A percentile compares a stretch with the other conserved stretches of the same genome.
These are phyloP conservation scores for Chaetomidium leptoderma DNA, from an alignment of 495 filamentous ascomycete species.

Conservation along the genomic window DNA sequence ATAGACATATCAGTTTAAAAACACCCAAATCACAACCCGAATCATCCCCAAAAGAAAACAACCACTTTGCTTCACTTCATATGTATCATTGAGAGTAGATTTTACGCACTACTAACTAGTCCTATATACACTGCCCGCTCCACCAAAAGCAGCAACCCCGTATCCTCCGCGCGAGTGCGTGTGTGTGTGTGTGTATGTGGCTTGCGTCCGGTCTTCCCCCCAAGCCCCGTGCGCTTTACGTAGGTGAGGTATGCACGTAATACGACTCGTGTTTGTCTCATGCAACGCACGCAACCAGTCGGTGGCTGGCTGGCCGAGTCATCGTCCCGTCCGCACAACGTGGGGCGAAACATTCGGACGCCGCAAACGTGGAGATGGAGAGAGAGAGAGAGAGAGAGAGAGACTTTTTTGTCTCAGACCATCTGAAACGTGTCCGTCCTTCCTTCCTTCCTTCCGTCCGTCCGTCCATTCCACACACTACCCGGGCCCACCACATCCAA, in stretches of 20 bases:
- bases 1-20: no score
- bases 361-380: not conserved
- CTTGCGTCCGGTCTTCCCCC: no score
- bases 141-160: not conserved
- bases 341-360: not conserved
- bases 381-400: not conserved
- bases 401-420: not conserved
- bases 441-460: no score
- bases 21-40: no score
- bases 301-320: not conserved
- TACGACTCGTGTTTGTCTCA: not conserved
- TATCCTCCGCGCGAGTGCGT: not conserved
- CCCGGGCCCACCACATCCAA: no score
- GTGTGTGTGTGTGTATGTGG: not conserved
- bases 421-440: not conserved
- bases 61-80: not conserved
- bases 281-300: not conserved
- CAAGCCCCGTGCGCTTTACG: no score
- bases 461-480: no score
- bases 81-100: not conserved
- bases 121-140: not conserved
- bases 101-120: conserved; percentile 4
- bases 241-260: no score
- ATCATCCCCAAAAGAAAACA: no score
- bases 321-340: not conserved